Evolutionary conservation across 345 rosid genomes (phyloP), one percentile per base, ranked within the genome.

Genomic region (Triadica sebifera): DNA sequence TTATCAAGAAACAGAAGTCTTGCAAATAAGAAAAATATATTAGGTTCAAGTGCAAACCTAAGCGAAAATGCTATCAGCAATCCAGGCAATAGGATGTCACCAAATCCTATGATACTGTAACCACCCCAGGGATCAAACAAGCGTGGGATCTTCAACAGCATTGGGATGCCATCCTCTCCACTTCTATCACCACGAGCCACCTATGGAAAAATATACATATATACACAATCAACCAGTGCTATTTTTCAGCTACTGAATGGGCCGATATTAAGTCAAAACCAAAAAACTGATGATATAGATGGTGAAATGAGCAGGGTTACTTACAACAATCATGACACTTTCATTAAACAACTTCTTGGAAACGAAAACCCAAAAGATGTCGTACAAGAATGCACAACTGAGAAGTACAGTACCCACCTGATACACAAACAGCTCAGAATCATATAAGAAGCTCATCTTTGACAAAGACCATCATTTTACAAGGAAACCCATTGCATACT

Each of bases 101-200:
- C 99, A 49, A 96, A 96, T 74, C 99, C 98, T 62, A 96, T 93
- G 78, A 96, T 89, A 81, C 98, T 93, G 86, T 86, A 96, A 72
- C 99, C 99, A 41, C 99, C 99, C 99, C 99, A 96, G 0, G 98
- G 99, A 84, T 96, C 99, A 65, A 89, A 93, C 91, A 96, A 78
- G 59, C 97, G 93, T 0, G 99, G 99, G 69, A 93, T 93, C 82
- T 96, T 96, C 75, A 96, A 78, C 76, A 96, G 85, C 99, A 96
- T 93, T 2, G 99, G 99, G 51, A 96, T 96, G 47, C 99, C 98
- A 82, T 96, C 98, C 85, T 93, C 93, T 69, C 98, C 98, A 52
- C 96, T 93, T 78, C 70, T 86, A 83, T 96, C 97, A 51, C 98
- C 99, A 51, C 97, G 96, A 65, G 99, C 99, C 71, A 95, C 99